These are phyloP conservation scores for Boletus fagicola DNA, from an alignment of 768 basidiomycete genomes.

Conservation along the genomic window DNA sequence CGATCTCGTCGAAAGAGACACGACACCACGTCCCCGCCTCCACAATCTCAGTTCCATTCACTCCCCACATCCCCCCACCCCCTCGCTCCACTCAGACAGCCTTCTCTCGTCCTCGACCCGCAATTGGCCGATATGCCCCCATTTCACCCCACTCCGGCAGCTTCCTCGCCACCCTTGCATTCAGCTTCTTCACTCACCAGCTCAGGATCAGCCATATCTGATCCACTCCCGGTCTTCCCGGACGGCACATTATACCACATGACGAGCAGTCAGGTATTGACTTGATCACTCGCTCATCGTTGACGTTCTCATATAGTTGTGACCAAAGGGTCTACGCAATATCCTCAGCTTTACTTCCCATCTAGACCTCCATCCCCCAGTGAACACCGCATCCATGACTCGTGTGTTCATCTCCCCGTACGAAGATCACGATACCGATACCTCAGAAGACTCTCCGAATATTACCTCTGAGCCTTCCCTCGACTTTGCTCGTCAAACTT, in stretches of 20 bases:
- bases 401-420: conserved; percentile 9
- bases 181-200: conserved; percentile 1
- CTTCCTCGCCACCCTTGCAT: not conserved
- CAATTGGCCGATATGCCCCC: conserved; percentile 21
- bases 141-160: conserved; percentile 11
- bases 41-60: not conserved
- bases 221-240: conserved; percentile 8
- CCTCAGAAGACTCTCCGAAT: conserved; percentile 8
- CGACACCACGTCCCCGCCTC: not conserved
- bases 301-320: conserved; percentile 24
- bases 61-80: not conserved
- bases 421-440: conserved; percentile 13
- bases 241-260: conserved; percentile 12
- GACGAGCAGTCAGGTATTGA: conserved; percentile 32
- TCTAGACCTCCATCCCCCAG: conserved; percentile 2
- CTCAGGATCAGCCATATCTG: conserved; percentile 10
- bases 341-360: conserved; percentile 3
- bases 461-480: conserved; percentile 61
- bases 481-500: conserved; percentile 65
- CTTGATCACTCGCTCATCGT: conserved; percentile 22
- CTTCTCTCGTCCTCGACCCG: conserved; percentile 25
- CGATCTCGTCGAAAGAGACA: conserved; percentile 22
- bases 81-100: conserved; percentile 5
- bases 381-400: not conserved
- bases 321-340: conserved; percentile 23